These are phyloP conservation scores for Saitozyma sp. DNA, from an alignment of 768 basidiomycete genomes.

Conservation along the genomic window DNA sequence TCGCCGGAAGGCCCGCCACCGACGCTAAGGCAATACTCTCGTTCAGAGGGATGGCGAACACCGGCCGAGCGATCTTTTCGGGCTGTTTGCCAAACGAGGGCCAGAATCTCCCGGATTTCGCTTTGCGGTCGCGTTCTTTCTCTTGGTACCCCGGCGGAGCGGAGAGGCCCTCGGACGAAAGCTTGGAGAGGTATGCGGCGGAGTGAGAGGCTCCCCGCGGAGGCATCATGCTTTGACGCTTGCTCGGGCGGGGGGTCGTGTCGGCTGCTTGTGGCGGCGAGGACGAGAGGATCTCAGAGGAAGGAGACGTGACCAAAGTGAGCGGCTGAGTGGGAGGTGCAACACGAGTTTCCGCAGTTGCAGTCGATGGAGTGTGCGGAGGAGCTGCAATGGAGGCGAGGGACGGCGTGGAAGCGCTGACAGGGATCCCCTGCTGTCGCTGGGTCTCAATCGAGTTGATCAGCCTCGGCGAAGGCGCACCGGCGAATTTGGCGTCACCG, in stretches of 20 bases:
- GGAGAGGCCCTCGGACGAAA: constrained; percentile 36
- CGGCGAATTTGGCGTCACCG: constrained; percentile 29
- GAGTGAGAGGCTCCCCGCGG: constrained; percentile 20
- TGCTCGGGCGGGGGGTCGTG: constrained; percentile 26
- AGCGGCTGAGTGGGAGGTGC: constrained; percentile 54
- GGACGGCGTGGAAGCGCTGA: constrained; percentile 7
- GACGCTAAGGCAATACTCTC: constrained; percentile 86
- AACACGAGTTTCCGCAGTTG: neutral
- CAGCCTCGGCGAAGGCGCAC: constrained; percentile 41
- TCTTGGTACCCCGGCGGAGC: constrained; percentile 23
- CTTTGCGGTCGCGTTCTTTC: constrained; percentile 81
- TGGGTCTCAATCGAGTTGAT: constrained; percentile 36
- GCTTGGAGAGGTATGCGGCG: constrained; percentile 36
- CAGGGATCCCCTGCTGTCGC: neutral
- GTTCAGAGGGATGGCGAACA: constrained; percentile 84
- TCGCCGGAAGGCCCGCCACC: constrained; percentile 86
- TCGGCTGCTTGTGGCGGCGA: constrained; percentile 17
- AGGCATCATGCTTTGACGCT: constrained; percentile 47
- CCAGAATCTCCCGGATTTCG: constrained; percentile 92
- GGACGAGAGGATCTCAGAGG: constrained; percentile 60
- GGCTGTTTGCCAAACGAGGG: constrained; percentile 67
- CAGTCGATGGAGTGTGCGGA: constrained; percentile 6
- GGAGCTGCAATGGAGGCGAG: constrained; percentile 17
- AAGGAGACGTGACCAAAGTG: constrained; percentile 67
- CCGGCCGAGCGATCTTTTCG: constrained; percentile 58